These are phyloP conservation scores for Pyronema omphalodes DNA, from an alignment of 495 filamentous ascomycete species.

Conservation along the genomic window DNA sequence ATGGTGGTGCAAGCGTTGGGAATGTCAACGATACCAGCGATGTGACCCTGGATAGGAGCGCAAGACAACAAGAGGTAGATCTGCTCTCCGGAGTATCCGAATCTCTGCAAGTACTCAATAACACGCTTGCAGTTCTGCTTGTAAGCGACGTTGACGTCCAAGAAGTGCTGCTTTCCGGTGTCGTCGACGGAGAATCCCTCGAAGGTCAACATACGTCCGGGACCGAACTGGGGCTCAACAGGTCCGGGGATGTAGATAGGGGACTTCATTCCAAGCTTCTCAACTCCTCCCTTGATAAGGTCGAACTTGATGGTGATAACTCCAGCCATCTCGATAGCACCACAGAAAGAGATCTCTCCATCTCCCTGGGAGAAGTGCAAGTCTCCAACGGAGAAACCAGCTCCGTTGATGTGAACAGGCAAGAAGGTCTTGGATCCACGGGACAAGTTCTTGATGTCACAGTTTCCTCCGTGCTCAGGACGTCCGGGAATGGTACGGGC, in stretches of 20 bases:
- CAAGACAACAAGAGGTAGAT: conserved; percentile 77
- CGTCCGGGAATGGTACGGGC: conserved; percentile 73
- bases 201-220: conserved; percentile 72
- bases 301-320: conserved; percentile 81
- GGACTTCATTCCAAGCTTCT: conserved; percentile 58
- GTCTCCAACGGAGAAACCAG: conserved; percentile 86
- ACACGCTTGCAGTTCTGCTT: conserved; percentile 63
- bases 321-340: conserved; percentile 93
- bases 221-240: conserved; percentile 80
- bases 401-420: conserved; percentile 56
- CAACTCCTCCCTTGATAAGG: conserved; percentile 70
- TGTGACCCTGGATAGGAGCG: conserved; percentile 78
- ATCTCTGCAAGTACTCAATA: conserved; percentile 76
- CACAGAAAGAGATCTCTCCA: conserved; percentile 90
- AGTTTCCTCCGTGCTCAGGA: conserved; percentile 42
- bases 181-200: conserved; percentile 92
- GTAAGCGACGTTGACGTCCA: conserved; percentile 87
- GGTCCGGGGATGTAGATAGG: conserved; percentile 83
- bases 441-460: conserved; percentile 76
- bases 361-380: conserved; percentile 83
- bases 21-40: conserved; percentile 43
- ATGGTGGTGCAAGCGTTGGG: conserved; percentile 76
- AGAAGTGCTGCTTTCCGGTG: conserved; percentile 77
- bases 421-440: conserved; percentile 78
- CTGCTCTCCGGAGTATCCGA: conserved; percentile 61